Base-by-base conservation (phyloP, 2,329 filamentous ascomycete species). In the Monascus ruber region DNA sequence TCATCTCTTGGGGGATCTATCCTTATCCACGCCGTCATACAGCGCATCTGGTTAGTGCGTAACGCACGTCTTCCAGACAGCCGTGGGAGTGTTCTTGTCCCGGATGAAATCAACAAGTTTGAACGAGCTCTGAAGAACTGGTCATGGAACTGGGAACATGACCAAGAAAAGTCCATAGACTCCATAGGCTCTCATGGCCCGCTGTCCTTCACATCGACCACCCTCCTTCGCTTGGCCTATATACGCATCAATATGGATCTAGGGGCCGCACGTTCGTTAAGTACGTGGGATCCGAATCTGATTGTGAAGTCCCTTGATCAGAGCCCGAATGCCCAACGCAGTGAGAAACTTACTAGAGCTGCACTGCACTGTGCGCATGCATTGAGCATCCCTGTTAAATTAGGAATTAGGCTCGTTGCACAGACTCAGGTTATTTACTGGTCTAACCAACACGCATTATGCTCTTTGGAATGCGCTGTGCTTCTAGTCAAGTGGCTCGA, bases 301-400 rank as follows among this genome's bases (percentile, higher is more conserved):
- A 79, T 84, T 44, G 79, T 79, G 1, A 69, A 70, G 31, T 72
- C 76, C 1, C 71, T 84, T 44, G 70, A 70, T 39, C 69, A 73
- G 35, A 74, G 74, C 11, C 76, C 77, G 1, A 63, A 73, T 25
- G 68, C 81, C 7, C 66, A 73, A 17, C 70, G 80, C 37, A 79
- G 73, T 38, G 63, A 72, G 17, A 72, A 75, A 27, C 68, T 83
- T 24, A 77, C 75, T 28, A 67, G 77, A 34, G 80, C 79, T 1
- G 73, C 83, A 0, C 71, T 81, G 26, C 80, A 84, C 49, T 76
- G 78, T 1, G 75, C 80, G 26, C 80, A 83, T 52, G 79, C 80
- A 0, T 62, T 85, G 29, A 79, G 77, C 3, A 77, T 82, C 52
- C 58, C 58, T 1, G 56, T 62, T 3, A 51, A 57, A 6, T 42